A percentile compares a stretch with the other conserved stretches of the same genome.
phyloP scores from a whole-genome alignment of 352 stramenopile species.

The Hyphochytrium catenoides region DNA sequence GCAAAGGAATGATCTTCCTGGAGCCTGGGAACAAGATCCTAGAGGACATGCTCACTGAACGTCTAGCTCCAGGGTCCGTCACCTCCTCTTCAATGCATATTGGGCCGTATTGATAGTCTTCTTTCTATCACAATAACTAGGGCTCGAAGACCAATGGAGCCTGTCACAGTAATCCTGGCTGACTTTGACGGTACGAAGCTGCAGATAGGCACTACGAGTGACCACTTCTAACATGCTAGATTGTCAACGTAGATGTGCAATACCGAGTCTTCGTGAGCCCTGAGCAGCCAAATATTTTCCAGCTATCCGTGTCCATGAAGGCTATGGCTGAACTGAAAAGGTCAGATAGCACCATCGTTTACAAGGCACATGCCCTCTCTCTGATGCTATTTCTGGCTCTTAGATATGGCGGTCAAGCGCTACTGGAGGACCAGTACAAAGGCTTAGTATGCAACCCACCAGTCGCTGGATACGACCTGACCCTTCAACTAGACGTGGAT shows the following conservation, averaged over 20 bases:
- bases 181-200: slow-evolving; percentile 42
- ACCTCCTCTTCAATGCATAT: slow-evolving; percentile 1
- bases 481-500: slow-evolving; percentile 43
- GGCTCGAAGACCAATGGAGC: slow-evolving; percentile 36
- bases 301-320: slow-evolving; percentile 36
- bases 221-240: not conserved
- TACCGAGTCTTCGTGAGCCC: slow-evolving; percentile 47
- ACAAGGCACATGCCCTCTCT: not conserved
- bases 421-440: slow-evolving; percentile 38
- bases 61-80: slow-evolving; percentile 31
- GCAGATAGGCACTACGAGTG: not conserved
- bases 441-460: slow-evolving; percentile 34
- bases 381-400: not conserved
- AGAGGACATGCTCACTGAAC: slow-evolving; percentile 43
- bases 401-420: slow-evolving; percentile 32
- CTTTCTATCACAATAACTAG: slow-evolving; percentile 11
- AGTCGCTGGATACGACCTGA: slow-evolving; percentile 49
- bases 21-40: slow-evolving; percentile 66
- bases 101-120: not conserved
- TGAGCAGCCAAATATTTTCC: no score
- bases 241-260: slow-evolving; percentile 30
- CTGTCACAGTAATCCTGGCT: slow-evolving; percentile 42
- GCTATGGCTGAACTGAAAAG: slow-evolving; percentile 34
- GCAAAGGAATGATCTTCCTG: slow-evolving; percentile 64
- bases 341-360: slow-evolving; percentile 12